phyloP scores from a whole-genome alignment of 1,284 basidiomycete species.

The Peniophora sp. region DNA sequence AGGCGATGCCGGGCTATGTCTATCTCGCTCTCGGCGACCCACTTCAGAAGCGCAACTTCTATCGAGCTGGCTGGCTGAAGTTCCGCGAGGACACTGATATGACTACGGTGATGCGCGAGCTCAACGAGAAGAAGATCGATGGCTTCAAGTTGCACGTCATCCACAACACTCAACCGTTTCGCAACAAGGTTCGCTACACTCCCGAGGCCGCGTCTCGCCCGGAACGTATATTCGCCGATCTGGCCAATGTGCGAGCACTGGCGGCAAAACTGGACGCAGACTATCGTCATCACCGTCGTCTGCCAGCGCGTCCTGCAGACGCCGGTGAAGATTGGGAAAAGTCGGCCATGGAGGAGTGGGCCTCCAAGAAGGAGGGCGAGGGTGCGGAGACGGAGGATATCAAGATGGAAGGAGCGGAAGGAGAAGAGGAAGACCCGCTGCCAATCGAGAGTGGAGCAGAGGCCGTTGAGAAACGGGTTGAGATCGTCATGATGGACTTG shows the following conservation, averaged over 20 bases:
- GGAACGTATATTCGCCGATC: slow-evolving; percentile 72
- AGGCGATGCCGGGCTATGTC: slow-evolving; percentile 59
- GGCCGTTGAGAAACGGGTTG: slow-evolving; percentile 67
- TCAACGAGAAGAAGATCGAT: slow-evolving; percentile 88
- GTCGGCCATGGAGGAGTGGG: slow-evolving; percentile 13
- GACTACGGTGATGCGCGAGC: slow-evolving; percentile 55
- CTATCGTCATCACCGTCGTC: slow-evolving; percentile 40
- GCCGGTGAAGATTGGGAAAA: slow-evolving; percentile 6
- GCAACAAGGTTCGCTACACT: slow-evolving; percentile 68
- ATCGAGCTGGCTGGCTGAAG: slow-evolving; percentile 87
- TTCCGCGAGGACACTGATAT: slow-evolving; percentile 83
- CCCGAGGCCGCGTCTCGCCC: slow-evolving; percentile 76
- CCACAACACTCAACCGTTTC: slow-evolving; percentile 73
- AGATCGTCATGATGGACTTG: slow-evolving; percentile 63
- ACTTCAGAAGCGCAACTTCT: slow-evolving; percentile 81
- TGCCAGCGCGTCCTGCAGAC: slow-evolving; percentile 26
- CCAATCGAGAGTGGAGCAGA: slow-evolving; percentile 55
- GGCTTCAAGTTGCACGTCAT: slow-evolving; percentile 88
- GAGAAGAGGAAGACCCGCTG: slow-evolving; percentile 39
- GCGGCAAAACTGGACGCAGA: slow-evolving; percentile 70
- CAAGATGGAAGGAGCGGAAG: slow-evolving; percentile 30
- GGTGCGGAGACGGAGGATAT: slow-evolving; percentile 34
- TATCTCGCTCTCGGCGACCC: slow-evolving; percentile 89
- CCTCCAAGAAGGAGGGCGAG: slow-evolving; percentile 31
- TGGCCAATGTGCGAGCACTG: slow-evolving; percentile 64